phyloP scores from a whole-genome alignment of 164 flowering plant genomes.

The Liriodendron chinense region DNA sequence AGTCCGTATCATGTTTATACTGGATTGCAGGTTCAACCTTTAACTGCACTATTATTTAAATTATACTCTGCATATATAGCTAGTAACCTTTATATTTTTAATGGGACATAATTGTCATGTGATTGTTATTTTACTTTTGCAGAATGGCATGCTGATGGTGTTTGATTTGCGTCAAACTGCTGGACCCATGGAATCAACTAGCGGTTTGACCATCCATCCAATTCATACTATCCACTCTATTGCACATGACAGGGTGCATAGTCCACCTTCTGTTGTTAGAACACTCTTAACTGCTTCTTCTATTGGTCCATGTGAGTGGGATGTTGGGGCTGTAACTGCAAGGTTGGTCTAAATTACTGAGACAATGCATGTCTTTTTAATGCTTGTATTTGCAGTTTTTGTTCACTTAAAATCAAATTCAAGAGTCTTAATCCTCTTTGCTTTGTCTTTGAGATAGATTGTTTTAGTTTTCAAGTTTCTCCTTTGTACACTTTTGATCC shows the following conservation, averaged over 20 bases:
- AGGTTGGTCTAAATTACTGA: slow-evolving; percentile 37
- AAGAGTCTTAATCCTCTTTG: not conserved
- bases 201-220: slow-evolving; percentile 57
- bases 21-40: slow-evolving; percentile 70
- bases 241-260: slow-evolving; percentile 16
- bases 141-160: slow-evolving; percentile 76
- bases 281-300: slow-evolving; percentile 73
- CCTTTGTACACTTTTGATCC: too few species aligned
- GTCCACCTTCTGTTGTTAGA: slow-evolving; percentile 30
- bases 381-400: not conserved
- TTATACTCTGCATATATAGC: not conserved
- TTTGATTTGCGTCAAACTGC: slow-evolving; percentile 84
- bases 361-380: not conserved
- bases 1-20: slow-evolving; percentile 61
- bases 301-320: slow-evolving; percentile 70
- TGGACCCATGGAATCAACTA: slow-evolving; percentile 45
- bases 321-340: slow-evolving; percentile 40
- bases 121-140: slow-evolving; percentile 18
- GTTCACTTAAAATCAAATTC: not conserved
- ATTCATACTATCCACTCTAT: slow-evolving; percentile 74
- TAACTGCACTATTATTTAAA: not conserved
- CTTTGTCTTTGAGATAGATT: not conserved
- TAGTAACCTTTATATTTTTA: not conserved
- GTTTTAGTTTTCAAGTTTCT: not conserved
- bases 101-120: not conserved